Base-by-base conservation (phyloP, 2,329 filamentous ascomycete species). In the Cordyceps militaris region DNA sequence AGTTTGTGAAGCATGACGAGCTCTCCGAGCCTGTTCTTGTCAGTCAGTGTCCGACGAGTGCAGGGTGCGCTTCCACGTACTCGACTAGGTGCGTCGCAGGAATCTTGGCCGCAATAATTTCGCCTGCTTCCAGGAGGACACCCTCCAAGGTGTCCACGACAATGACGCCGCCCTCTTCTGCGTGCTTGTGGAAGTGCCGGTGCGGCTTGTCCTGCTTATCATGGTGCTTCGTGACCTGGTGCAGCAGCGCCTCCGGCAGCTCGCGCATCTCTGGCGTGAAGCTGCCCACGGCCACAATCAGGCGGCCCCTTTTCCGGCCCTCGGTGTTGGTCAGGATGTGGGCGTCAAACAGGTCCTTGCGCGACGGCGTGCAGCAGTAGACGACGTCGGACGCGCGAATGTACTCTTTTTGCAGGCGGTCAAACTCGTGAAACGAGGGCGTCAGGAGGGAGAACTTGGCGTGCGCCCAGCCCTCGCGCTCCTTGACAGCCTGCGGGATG, bases 351-450 rank as follows among this genome's bases (percentile, higher is more conserved):
- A 97, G 75, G 1, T 89, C 88, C 34, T 81, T 76, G 0, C 79
- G 81, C 1, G 85, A 87, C 0, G 92, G 90, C 1, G 91, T 96
- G 63, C 90, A 96, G 73, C 90, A 93, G 73, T 96, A 94, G 38
- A 97, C 88, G 10, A 89, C 87, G 65, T 94, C 89, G 0, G 89
- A 83, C 9, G 82, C 82, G 38, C 84, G 76, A 52, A 97, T 77
- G 51, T 90, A 83, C 38, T 87, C 82, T 65, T 87, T 86, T 36
- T 91, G 72, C 21, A 94, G 74, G 1, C 89, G 72, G 8, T 76
- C 71, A 65, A 79, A 85, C 65, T 85, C 92, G 57, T 81, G 83
- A 63, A 93, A 93, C 1, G 81, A 78, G 0, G 85, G 85, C 6
- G 89, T 92, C 49, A 86, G 65, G 21, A 85, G 71, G 32, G 82